Conservation (phyloP, 2,329 filamentous ascomycete genomes). For the Chaetoscypha palmicola region DNA sequence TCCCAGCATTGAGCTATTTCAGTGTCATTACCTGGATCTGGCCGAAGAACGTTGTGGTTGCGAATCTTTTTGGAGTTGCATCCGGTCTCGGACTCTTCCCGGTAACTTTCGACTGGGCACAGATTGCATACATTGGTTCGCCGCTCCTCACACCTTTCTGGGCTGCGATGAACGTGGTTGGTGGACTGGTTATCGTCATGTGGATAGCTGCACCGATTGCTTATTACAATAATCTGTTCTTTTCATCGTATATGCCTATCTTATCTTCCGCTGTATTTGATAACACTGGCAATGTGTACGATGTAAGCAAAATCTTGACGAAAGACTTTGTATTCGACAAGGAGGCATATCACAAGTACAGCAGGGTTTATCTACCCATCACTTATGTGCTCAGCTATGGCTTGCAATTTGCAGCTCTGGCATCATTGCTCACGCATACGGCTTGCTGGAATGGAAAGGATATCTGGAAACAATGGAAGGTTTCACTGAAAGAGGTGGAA, state of each 20-base stretch:
- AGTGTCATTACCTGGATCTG: constrained; percentile 85
- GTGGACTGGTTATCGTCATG: constrained; percentile 74
- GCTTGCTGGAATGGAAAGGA: constrained; percentile 78
- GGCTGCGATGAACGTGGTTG: constrained; percentile 79
- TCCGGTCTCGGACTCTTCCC: constrained; percentile 80
- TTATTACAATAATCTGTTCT: constrained; percentile 75
- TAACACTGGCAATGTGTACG: constrained; percentile 71
- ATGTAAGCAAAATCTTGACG: constrained; percentile 75
- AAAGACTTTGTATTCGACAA: constrained; percentile 70
- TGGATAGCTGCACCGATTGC: constrained; percentile 75
- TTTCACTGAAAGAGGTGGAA: constrained; percentile 57
- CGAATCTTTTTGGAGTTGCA: constrained; percentile 80
- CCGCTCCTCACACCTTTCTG: constrained; percentile 79
- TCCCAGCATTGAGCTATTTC: constrained; percentile 83
- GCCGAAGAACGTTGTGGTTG: constrained; percentile 76
- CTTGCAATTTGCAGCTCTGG: constrained; percentile 76
- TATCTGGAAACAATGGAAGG: constrained; percentile 70
- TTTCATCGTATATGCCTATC: constrained; percentile 80
- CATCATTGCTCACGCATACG: constrained; percentile 74
- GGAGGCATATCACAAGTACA: constrained; percentile 72
- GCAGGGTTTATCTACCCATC: constrained; percentile 76
- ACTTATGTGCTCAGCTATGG: constrained; percentile 84
- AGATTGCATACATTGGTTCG: constrained; percentile 78
- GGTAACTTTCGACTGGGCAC: constrained; percentile 85
- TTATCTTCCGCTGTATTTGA: constrained; percentile 80